Conservation (phyloP, 495 filamentous ascomycete genomes). For the Lasiosphaeria miniovina region DNA sequence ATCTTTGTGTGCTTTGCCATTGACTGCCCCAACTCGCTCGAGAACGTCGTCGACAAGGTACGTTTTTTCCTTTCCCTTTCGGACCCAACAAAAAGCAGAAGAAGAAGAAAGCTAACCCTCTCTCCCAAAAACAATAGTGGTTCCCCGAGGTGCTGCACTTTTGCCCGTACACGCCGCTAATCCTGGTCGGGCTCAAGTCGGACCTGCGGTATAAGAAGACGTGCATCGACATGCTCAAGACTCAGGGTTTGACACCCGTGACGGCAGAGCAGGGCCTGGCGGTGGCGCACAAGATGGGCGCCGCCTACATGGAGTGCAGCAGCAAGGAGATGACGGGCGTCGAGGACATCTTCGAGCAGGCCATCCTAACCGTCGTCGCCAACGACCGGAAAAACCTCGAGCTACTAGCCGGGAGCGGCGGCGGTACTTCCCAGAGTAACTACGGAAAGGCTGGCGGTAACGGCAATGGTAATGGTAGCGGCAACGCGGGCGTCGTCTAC, state of each 20-base stretch:
- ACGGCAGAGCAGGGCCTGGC: constrained; percentile 82
- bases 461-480: constrained; percentile 2
- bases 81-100: neutral
- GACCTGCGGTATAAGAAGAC: constrained; percentile 91
- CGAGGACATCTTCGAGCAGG: constrained; percentile 88
- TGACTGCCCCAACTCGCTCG: constrained; percentile 94
- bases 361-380: constrained; percentile 81
- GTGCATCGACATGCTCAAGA: constrained; percentile 97
- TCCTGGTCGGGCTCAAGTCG: constrained; percentile 94
- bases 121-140: constrained; percentile 60
- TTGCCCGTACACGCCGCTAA: constrained; percentile 92
- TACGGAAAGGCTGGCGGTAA: constrained; percentile 8
- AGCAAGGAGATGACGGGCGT: constrained; percentile 96
- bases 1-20: constrained; percentile 99
- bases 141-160: constrained; percentile 99
- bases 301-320: constrained; percentile 94
- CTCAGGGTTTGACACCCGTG: constrained; percentile 92
- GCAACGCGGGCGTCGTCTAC: constrained; percentile 16
- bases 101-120: constrained; percentile 5
- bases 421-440: neutral
- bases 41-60: constrained; percentile 99
- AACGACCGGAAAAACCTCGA: constrained; percentile 56
- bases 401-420: constrained; percentile 34
- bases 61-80: constrained; percentile 12
- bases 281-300: constrained; percentile 89